Evolutionary conservation across 495 filamentous ascomycete species (phyloP), one percentile per base, ranked within the genome.

Genomic region (Hyaloscypha finlandica): DNA sequence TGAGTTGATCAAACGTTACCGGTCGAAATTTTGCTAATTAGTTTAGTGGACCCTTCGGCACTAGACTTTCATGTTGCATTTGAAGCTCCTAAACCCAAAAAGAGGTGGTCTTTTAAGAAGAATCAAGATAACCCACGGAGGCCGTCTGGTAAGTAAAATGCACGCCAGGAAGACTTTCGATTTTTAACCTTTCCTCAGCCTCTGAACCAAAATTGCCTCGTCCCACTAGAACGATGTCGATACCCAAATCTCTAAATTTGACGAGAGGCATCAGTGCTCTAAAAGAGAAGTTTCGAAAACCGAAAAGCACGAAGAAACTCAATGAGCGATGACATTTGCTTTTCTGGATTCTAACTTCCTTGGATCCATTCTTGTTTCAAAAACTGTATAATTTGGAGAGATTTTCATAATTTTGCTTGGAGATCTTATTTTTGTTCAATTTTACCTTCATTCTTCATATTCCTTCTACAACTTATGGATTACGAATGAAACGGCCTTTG

Each of bases 41-140:
- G 8, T 11, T 8, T 31, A 59, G 32, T 37, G 31, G 6, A 59
- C 8, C n/a, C 56, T 59, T 4, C 56, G 8, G 30, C 16, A 33
- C 30, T 3, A 59, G 29, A 59, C 11, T n/a, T 14, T 33, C 56
- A 25, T 59, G 56, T 59, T 9, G 32, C 31, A 59, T 31, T 37
- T 59, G 42, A 48, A 48, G 42, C 42, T 48, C 56, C 56, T 6
- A 59, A 37, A 37, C 31, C 22, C 31, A 33, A 25, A 32, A 59
- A 59, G 32, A 35, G 56, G 56, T 59, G 56, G 56, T 33, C 56
- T 37, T 33, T 59, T 9, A 32, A 19, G n/a, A 32, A 37, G 29
- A 59, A 37, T 37, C 29, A 59, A 32, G 32, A 59, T 37, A 32
- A 59, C 6, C 12, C 56, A 37, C 56, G 56, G 32, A n/a, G 56